Evolutionary conservation across 2,329 filamentous ascomycete species (phyloP).

Genomic region (Cercospora zeae-maydis): DNA sequence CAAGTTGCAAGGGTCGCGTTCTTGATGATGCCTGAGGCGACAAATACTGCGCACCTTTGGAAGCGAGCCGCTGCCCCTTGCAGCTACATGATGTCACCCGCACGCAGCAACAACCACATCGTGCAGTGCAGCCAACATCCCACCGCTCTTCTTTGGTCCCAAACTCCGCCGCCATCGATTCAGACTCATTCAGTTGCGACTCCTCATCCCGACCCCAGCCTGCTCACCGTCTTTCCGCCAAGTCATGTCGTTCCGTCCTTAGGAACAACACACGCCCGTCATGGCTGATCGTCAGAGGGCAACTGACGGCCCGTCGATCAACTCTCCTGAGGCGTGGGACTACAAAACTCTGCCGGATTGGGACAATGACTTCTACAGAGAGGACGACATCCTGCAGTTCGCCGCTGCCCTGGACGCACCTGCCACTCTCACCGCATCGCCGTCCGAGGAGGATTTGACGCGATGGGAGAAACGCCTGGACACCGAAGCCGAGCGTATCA

Average conservation of each 20-base stretch:
- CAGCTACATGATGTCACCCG: too few species aligned
- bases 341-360: slow-evolving; percentile 69
- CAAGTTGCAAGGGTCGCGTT: too few species aligned
- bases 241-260: neutral
- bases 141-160: too few species aligned
- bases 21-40: too few species aligned
- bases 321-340: slow-evolving; percentile 56
- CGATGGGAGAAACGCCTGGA: slow-evolving; percentile 38
- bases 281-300: slow-evolving; percentile 47
- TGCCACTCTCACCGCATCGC: slow-evolving; percentile 44
- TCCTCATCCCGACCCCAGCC: neutral
- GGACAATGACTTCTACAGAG: slow-evolving; percentile 70
- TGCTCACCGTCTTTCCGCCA: neutral
- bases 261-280: neutral
- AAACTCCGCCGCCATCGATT: too few species aligned
- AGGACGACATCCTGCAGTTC: slow-evolving; percentile 73
- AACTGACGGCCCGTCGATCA: slow-evolving; percentile 51
- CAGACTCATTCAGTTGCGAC: too few species aligned
- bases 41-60: too few species aligned
- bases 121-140: too few species aligned
- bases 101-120: too few species aligned
- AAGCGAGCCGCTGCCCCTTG: too few species aligned
- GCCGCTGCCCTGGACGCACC: slow-evolving; percentile 77
- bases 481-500: slow-evolving; percentile 60
- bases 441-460: slow-evolving; percentile 56